Percentiles rank a stretch among this genome's conserved stretches.
Conservation (phyloP, 148 eudicot genomes). For the Chenopodium suecicum region DNA sequence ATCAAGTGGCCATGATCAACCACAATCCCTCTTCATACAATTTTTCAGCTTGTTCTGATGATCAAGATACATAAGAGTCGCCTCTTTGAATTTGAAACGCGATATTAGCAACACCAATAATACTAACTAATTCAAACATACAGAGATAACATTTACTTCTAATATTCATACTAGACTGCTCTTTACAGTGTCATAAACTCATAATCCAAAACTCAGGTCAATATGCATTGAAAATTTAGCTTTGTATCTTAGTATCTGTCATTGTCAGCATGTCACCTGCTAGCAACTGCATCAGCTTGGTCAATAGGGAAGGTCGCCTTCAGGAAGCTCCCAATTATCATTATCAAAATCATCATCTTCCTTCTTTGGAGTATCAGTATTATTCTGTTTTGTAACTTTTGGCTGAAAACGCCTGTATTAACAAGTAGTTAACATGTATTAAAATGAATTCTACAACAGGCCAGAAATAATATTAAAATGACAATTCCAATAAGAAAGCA, state of each 20-base stretch:
- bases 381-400: constrained; percentile 29
- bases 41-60: not conserved
- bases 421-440: not conserved
- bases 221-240: not conserved
- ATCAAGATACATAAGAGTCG: too few relatives aligned
- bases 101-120: not conserved
- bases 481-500: not conserved
- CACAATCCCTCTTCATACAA: not conserved
- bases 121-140: not conserved
- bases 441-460: too few relatives aligned
- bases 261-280: constrained; percentile 14
- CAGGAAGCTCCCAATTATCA: constrained; percentile 64
- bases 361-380: constrained; percentile 29
- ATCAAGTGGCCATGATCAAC: not conserved
- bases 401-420: constrained; percentile 37
- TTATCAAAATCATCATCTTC: constrained; percentile 30
- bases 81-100: too few relatives aligned
- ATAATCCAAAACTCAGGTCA: not conserved
- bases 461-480: not conserved
- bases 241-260: not conserved
- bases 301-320: constrained; percentile 44
- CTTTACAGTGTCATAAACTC: constrained; percentile 1
- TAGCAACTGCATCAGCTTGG: not conserved
- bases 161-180: not conserved
- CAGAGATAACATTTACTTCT: not conserved